Conservation (phyloP, 2,329 filamentous ascomycete genomes). For the Fusarium annulatum region DNA sequence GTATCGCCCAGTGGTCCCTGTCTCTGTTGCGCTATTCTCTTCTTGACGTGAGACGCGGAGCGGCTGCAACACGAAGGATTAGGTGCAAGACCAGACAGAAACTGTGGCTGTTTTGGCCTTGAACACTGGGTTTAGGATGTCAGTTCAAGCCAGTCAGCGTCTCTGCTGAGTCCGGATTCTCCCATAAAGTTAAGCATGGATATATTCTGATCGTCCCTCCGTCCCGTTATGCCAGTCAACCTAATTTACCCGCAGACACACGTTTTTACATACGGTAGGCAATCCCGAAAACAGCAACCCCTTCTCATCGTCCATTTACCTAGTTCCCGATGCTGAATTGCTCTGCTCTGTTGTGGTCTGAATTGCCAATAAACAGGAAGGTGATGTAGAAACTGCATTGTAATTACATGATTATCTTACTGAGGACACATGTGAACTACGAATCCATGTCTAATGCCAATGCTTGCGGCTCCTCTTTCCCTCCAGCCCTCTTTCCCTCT, state of each 20-base stretch:
- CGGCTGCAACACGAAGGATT: constrained; percentile 24
- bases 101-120: constrained; percentile 33
- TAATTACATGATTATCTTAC: not conserved
- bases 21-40: constrained; percentile 1
- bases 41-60: constrained; percentile 22
- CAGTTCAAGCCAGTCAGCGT: constrained; percentile 37
- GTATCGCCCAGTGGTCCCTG: not conserved
- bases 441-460: constrained; percentile 10
- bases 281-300: constrained; percentile 26
- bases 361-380: constrained; percentile 8
- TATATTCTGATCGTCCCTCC: constrained; percentile 40
- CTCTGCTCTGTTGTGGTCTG: not conserved
- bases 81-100: not conserved
- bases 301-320: constrained; percentile 8
- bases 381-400: not conserved
- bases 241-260: constrained; percentile 28
- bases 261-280: constrained; percentile 19
- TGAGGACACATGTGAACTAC: constrained; percentile 7
- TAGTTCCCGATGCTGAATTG: not conserved
- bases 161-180: constrained; percentile 34
- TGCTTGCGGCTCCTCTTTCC: not conserved
- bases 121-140: constrained; percentile 13
- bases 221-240: constrained; percentile 34
- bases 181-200: constrained; percentile 37
- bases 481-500: not conserved